phyloP scores from a whole-genome alignment of 345 rosid species.

The Brassica juncea region DNA sequence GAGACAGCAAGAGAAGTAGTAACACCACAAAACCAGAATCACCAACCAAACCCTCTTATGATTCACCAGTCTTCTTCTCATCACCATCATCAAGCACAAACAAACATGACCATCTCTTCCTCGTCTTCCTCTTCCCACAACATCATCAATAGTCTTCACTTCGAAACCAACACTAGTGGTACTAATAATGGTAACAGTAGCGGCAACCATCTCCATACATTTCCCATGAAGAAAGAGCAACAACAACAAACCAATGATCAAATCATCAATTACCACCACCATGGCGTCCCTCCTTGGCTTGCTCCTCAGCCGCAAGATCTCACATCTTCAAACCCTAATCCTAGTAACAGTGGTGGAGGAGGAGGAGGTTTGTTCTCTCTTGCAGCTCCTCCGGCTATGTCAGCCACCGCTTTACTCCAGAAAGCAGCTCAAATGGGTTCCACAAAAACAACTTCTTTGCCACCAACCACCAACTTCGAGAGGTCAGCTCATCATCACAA shows the following conservation, averaged over 20 bases:
- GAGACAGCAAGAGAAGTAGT: constrained; percentile 69
- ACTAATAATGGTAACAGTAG: background rate
- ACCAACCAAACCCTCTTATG: constrained; percentile 30
- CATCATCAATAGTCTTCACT: constrained; percentile 46
- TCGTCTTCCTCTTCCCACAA: constrained; percentile 28
- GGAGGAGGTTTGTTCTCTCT: constrained; percentile 34
- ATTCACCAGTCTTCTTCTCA: constrained; percentile 23
- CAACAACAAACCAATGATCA: constrained; percentile 40
- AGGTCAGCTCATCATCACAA: constrained; percentile 30
- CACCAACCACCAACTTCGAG: constrained; percentile 36
- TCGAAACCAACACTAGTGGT: constrained; percentile 37
- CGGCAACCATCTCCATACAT: constrained; percentile 40
- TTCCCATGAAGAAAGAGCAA: constrained; percentile 57
- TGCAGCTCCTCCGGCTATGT: constrained; percentile 59
- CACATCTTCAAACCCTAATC: constrained; percentile 59
- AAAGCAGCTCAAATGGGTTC: constrained; percentile 92
- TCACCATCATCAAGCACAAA: constrained; percentile 29
- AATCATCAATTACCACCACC: constrained; percentile 25
- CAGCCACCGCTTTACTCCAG: constrained; percentile 91
- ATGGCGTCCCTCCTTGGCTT: constrained; percentile 60
- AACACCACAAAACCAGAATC: constrained; percentile 29
- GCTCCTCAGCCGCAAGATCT: constrained; percentile 43
- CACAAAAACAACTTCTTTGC: constrained; percentile 45
- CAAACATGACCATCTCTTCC: constrained; percentile 30
- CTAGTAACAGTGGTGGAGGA: constrained; percentile 47